phyloP scores from a whole-genome alignment of 768 basidiomycete species.

The Lactarius akahatsu region DNA sequence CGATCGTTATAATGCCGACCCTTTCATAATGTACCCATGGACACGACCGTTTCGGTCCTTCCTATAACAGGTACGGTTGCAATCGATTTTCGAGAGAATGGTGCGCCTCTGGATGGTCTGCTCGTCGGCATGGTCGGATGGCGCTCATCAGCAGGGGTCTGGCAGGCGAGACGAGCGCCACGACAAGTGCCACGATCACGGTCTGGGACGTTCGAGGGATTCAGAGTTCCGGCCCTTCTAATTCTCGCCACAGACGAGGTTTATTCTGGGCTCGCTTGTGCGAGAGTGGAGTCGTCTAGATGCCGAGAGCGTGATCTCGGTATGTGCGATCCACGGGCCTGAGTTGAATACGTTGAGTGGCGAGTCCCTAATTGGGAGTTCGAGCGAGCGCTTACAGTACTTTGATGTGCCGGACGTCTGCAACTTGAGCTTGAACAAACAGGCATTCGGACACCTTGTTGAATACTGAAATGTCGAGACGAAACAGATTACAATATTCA shows the following conservation, averaged over 20 bases:
- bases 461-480: too few species aligned
- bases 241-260: not conserved
- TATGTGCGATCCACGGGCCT: not conserved
- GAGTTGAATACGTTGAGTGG: not conserved
- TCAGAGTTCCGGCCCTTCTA: not conserved
- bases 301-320: not conserved
- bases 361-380: not conserved
- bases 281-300: not conserved
- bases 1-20: too few species aligned
- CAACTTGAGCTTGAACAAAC: too few species aligned
- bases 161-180: not conserved
- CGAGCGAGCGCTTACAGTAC: too few species aligned
- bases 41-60: not conserved
- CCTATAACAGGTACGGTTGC: too few species aligned
- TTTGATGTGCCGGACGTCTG: not conserved
- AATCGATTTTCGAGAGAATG: too few species aligned
- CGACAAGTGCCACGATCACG: not conserved
- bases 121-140: too few species aligned
- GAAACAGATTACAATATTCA: too few species aligned
- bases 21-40: too few species aligned
- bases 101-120: too few species aligned
- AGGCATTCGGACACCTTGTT: too few species aligned
- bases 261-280: constrained; percentile 1
- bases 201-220: not conserved
- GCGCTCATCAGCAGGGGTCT: not conserved